Percentiles rank a stretch among this genome's conserved stretches.
Evolutionary conservation across 2,329 filamentous ascomycete species (phyloP).

Genomic region (Fusarium duplospermum): DNA sequence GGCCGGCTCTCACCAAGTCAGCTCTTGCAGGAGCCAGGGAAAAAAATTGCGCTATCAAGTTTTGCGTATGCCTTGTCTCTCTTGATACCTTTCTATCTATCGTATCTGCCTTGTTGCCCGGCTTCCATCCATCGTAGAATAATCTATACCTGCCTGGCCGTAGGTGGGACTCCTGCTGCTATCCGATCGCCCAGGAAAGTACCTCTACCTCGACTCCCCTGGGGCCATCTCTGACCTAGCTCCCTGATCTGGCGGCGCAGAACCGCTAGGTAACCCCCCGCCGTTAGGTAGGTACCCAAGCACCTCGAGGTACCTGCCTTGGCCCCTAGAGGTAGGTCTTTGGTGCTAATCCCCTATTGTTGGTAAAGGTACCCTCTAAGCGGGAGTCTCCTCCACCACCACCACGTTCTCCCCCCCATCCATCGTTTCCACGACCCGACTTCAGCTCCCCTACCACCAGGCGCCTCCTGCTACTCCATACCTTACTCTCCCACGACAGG

Average conservation of each 20-base stretch:
- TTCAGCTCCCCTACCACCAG: conserved; percentile 43
- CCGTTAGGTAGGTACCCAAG: conserved; percentile 19
- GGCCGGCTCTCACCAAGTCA: not conserved
- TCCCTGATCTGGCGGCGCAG: conserved; percentile 26
- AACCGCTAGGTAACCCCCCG: conserved; percentile 16
- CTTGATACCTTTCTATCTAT: not conserved
- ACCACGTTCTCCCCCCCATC: conserved; percentile 25
- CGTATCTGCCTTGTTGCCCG: not conserved
- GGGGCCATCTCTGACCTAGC: conserved; percentile 18
- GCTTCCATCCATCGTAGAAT: not conserved
- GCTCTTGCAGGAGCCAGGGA: not conserved
- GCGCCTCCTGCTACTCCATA: conserved; percentile 42
- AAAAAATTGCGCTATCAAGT: not conserved
- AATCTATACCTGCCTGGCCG: not conserved
- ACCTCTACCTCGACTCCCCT: conserved; percentile 10
- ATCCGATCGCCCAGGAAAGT: conserved; percentile 16
- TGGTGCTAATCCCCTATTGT: conserved; percentile 30
- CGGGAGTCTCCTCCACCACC: conserved; percentile 22
- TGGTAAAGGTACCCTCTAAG: conserved; percentile 20
- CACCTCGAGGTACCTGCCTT: conserved; percentile 25
- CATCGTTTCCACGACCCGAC: conserved; percentile 27
- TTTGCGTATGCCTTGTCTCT: not conserved
- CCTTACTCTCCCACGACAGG: conserved; percentile 43
- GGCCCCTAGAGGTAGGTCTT: conserved; percentile 22
- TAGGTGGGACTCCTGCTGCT: conserved; percentile 14